Conservation (phyloP, 2,329 filamentous ascomycete genomes). For the Aureobasidium sp. region DNA sequence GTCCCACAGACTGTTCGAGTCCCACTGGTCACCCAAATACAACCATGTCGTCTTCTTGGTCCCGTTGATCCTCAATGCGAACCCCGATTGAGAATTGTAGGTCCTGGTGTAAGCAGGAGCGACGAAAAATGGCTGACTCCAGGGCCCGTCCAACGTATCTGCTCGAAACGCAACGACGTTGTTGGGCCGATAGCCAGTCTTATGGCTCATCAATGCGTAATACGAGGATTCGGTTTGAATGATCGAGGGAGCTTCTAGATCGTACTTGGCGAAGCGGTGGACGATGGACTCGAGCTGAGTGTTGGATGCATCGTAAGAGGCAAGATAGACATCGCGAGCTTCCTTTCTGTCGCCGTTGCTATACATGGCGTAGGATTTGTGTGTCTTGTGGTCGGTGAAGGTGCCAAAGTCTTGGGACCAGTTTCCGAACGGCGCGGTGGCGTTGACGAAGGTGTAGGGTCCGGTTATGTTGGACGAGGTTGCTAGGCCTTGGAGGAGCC, state of each 20-base stretch:
- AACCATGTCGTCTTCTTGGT: slow-evolving; percentile 36
- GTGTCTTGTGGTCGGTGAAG: slow-evolving; percentile 54
- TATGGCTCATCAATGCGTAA: slow-evolving; percentile 56
- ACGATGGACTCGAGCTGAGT: slow-evolving; percentile 47
- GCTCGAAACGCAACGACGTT: slow-evolving; percentile 56
- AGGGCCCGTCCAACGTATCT: slow-evolving; percentile 51
- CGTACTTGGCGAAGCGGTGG: slow-evolving; percentile 52
- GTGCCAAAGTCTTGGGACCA: slow-evolving; percentile 58
- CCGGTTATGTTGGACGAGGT: slow-evolving; percentile 47
- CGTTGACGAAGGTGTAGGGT: slow-evolving; percentile 50
- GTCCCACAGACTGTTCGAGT: slow-evolving; percentile 51
- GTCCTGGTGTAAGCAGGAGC: slow-evolving; percentile 52
- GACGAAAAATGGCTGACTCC: slow-evolving; percentile 56
- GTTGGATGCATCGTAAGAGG: slow-evolving; percentile 47
- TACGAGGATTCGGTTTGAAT: slow-evolving; percentile 55
- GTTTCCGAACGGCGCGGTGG: slow-evolving; percentile 51
- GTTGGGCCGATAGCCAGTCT: slow-evolving; percentile 57
- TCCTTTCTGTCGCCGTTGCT: slow-evolving; percentile 52
- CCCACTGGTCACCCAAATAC: slow-evolving; percentile 64
- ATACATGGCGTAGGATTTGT: slow-evolving; percentile 50
- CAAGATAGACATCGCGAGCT: slow-evolving; percentile 52
- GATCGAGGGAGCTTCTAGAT: slow-evolving; percentile 55
- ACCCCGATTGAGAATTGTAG: slow-evolving; percentile 54
- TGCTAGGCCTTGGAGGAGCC: slow-evolving; percentile 51
- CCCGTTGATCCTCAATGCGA: slow-evolving; percentile 44